Percentiles rank a stretch among this genome's conserved stretches.
These are phyloP conservation scores for Zymoseptoria pseudotritici DNA, from an alignment of 2,329 filamentous ascomycete species.

Conservation along the genomic window DNA sequence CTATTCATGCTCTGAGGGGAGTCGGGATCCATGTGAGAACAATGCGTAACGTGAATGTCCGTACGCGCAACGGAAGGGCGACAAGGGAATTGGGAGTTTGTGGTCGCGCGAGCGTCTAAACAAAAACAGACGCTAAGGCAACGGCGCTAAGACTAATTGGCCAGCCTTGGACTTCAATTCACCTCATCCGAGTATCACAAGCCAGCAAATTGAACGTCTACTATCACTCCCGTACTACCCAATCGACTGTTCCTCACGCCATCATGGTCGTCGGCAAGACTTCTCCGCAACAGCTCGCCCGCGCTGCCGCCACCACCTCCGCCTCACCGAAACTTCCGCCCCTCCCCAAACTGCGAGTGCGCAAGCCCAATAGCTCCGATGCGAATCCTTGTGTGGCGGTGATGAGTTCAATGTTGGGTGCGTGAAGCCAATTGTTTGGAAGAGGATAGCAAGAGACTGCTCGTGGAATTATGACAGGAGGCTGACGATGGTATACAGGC, in stretches of 20 bases:
- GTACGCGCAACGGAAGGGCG: not conserved
- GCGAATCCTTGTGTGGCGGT: slow-evolving; percentile 57
- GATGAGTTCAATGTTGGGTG: slow-evolving; percentile 62
- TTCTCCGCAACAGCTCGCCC: slow-evolving; percentile 22
- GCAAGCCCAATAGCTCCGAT: slow-evolving; percentile 55
- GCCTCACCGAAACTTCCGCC: slow-evolving; percentile 47
- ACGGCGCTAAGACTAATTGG: not conserved
- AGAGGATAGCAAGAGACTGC: not conserved
- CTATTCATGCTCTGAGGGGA: not conserved
- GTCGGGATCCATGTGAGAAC: not conserved
- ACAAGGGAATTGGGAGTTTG: not conserved
- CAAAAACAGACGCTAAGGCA: not conserved
- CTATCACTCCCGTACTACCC: not conserved
- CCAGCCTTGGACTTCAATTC: not conserved
- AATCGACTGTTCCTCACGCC: not conserved
- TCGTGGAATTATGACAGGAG: not conserved
- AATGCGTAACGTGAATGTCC: not conserved
- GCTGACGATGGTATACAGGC: slow-evolving; percentile 41
- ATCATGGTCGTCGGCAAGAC: slow-evolving; percentile 31
- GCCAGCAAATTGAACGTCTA: not conserved
- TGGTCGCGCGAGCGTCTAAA: not conserved
- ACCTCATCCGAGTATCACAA: not conserved
- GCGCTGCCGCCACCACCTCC: slow-evolving; percentile 26
- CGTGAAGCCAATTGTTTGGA: slow-evolving; percentile 18
- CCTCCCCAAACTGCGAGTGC: slow-evolving; percentile 56